A percentile compares a stretch with the other conserved stretches of the same genome.
These are phyloP conservation scores for Globisporangium uncinulatum DNA, from an alignment of 352 stramenopile species.

Conservation along the genomic window DNA sequence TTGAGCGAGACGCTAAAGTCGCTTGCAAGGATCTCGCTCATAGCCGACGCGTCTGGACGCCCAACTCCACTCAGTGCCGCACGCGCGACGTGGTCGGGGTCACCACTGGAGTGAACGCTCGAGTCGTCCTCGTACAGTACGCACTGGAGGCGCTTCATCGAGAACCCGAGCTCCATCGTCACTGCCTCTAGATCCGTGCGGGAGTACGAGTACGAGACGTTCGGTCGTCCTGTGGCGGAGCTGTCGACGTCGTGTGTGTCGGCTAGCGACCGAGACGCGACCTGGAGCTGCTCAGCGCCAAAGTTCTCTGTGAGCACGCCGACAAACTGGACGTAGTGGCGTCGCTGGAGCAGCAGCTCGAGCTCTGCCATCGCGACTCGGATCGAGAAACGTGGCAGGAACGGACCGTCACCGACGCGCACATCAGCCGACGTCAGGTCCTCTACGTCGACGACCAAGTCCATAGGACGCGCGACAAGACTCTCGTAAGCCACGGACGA, in stretches of 20 bases:
- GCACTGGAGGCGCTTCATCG: conserved; percentile 50
- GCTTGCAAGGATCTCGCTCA: conserved; percentile 10
- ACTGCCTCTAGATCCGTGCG: conserved; percentile 59
- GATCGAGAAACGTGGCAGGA: conserved; percentile 63
- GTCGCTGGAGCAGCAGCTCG: conserved; percentile 16
- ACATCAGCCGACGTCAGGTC: conserved; percentile 53
- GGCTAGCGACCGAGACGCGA: neutral
- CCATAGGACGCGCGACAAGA: conserved; percentile 29
- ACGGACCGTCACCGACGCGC: conserved; percentile 24
- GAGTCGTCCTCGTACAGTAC: conserved; percentile 29
- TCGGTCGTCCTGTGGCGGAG: conserved; percentile 39
- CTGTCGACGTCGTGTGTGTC: conserved; percentile 2
- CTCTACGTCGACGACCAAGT: conserved; percentile 59
- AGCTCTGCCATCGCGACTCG: conserved; percentile 22
- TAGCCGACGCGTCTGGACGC: conserved; percentile 6
- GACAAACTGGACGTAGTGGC: conserved; percentile 62
- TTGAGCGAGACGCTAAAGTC: conserved; percentile 13
- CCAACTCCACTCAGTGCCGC: conserved; percentile 1
- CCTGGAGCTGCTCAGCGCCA: conserved; percentile 49
- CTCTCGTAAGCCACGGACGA: conserved; percentile 5
- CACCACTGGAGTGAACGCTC: neutral
- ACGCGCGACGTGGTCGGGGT: neutral
- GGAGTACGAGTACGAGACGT: conserved; percentile 66
- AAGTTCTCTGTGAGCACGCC: conserved; percentile 68
- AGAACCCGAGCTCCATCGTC: conserved; percentile 58